Conservation (phyloP, 2,329 filamentous ascomycete genomes). For the Juglanconis juglandina region DNA sequence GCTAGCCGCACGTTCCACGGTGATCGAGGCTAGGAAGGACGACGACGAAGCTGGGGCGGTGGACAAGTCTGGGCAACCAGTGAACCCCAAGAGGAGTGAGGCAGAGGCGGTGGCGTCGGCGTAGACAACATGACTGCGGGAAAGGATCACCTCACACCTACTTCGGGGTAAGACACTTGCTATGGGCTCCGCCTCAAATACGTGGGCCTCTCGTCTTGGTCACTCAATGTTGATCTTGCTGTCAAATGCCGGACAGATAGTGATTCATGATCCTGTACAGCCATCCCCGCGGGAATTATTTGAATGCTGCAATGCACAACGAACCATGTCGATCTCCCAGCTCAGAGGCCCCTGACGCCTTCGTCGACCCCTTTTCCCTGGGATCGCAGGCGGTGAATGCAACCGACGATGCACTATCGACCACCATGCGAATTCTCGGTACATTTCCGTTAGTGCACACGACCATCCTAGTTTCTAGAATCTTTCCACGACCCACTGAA, state of each 20-base stretch:
- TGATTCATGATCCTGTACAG: background rate
- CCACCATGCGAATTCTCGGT: background rate
- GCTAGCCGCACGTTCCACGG: background rate
- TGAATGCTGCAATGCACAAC: background rate
- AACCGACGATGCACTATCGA: background rate
- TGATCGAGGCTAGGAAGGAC: conserved; percentile 11
- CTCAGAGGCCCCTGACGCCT: background rate
- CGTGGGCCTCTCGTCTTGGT: background rate
- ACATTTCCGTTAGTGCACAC: background rate
- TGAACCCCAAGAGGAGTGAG: conserved; percentile 1
- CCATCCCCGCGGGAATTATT: too few species aligned
- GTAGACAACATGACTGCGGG: background rate
- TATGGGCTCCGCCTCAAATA: background rate
- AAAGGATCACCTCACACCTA: background rate
- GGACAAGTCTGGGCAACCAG: background rate
- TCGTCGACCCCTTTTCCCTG: background rate
- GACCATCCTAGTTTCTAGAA: background rate
- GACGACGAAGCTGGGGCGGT: background rate
- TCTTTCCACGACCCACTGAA: conserved; percentile 1
- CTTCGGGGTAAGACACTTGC: background rate
- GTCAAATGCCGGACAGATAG: background rate
- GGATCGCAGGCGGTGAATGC: background rate
- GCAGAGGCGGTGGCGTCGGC: background rate
- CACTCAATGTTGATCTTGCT: background rate
- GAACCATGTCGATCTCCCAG: background rate